A percentile compares a stretch with the other conserved stretches of the same genome.
phyloP scores from a whole-genome alignment of 441 rosid species.

The Manihot esculenta region DNA sequence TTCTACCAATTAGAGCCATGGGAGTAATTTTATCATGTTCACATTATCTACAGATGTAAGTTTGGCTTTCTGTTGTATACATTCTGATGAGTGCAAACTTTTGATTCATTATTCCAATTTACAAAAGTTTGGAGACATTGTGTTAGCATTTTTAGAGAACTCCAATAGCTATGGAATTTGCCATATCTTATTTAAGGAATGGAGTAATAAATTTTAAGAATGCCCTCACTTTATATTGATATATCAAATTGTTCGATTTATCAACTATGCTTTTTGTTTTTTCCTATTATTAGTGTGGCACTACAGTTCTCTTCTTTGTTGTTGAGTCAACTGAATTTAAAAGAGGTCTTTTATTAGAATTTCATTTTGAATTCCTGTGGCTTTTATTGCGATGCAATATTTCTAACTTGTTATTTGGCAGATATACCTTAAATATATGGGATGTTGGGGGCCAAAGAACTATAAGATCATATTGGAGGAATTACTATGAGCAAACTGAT shows the following conservation, averaged over 20 bases:
- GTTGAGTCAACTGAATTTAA: neutral
- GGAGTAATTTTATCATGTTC: neutral
- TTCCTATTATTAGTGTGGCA: neutral
- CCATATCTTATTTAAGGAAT: neutral
- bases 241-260: neutral
- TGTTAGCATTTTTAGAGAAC: too few relatives aligned
- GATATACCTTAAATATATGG: slow-evolving; percentile 91
- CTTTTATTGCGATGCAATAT: neutral
- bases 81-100: too few relatives aligned
- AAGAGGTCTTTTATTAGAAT: neutral
- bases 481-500: slow-evolving; percentile 98
- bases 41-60: neutral
- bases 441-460: slow-evolving; percentile 98
- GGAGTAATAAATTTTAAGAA: neutral
- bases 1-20: neutral
- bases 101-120: neutral
- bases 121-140: neutral
- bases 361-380: neutral
- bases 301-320: neutral
- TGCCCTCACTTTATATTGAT: neutral
- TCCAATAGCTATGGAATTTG: neutral
- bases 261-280: neutral
- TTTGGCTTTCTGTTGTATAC: neutral
- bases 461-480: slow-evolving; percentile 96
- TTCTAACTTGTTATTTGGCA: slow-evolving; percentile 22